Conservation (phyloP, 2,329 filamentous ascomycete genomes). For the Dichotomopilus funicola region DNA sequence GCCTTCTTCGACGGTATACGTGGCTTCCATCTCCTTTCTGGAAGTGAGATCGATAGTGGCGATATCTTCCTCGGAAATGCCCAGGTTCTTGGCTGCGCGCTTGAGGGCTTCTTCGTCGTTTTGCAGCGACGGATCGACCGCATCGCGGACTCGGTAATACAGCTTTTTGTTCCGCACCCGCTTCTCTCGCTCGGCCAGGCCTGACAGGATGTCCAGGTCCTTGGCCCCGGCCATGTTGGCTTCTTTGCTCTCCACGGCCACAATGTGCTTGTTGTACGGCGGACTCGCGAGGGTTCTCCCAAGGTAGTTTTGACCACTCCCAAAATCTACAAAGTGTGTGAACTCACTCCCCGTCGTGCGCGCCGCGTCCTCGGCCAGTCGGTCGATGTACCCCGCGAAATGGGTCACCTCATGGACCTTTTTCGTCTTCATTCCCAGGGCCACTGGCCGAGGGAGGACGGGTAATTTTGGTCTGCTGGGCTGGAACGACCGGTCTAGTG, state of each 20-base stretch:
- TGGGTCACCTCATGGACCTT: constrained; percentile 90
- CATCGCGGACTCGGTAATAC: constrained; percentile 49
- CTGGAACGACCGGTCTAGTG: constrained; percentile 57
- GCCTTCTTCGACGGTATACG: constrained; percentile 52
- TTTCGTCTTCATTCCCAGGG: constrained; percentile 91
- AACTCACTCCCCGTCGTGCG: constrained; percentile 52
- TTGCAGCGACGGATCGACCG: constrained; percentile 35
- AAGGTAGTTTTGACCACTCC: constrained; percentile 93
- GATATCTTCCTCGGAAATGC: constrained; percentile 25
- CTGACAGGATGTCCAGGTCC: constrained; percentile 75
- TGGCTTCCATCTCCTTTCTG: constrained; percentile 41
- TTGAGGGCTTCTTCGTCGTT: constrained; percentile 36
- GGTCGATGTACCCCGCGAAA: constrained; percentile 78
- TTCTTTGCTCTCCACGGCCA: constrained; percentile 83
- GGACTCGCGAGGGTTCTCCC: constrained; percentile 77
- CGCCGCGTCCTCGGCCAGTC: constrained; percentile 52
- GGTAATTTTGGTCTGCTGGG: constrained; percentile 40
- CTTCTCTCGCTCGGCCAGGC: constrained; percentile 64
- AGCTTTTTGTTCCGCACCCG: constrained; percentile 80
- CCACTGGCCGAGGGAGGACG: constrained; percentile 61
- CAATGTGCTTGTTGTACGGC: constrained; percentile 79
- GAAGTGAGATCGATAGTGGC: constrained; percentile 44
- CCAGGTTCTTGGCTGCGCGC: constrained; percentile 29
- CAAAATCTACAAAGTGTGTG: constrained; percentile 90
- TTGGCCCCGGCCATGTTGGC: constrained; percentile 82